phyloP scores from a whole-genome alignment of 1,284 basidiomycete species.

The Microbotryomycetes sp. region DNA sequence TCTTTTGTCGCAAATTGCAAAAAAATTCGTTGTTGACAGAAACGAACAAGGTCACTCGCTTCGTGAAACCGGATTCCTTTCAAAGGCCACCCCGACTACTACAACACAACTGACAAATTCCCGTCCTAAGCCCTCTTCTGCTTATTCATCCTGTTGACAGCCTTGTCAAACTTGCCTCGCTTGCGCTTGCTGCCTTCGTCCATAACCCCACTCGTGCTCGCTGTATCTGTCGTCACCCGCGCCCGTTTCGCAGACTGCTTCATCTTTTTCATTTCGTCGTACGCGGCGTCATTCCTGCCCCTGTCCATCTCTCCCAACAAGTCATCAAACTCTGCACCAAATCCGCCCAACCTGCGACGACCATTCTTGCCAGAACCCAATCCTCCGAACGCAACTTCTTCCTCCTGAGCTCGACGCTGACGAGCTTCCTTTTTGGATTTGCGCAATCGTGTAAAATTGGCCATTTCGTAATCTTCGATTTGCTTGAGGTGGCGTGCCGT shows the following conservation, averaged over 20 bases:
- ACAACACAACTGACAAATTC: too few species aligned
- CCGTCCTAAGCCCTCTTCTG: not conserved
- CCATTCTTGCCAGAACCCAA: constrained; percentile 32
- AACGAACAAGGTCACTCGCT: too few species aligned
- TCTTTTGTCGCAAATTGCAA: too few species aligned
- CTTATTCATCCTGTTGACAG: constrained; percentile 15
- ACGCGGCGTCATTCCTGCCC: constrained; percentile 20
- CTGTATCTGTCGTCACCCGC: not conserved
- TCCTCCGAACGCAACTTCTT: constrained; percentile 77
- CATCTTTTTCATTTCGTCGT: constrained; percentile 27
- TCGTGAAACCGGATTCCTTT: too few species aligned
- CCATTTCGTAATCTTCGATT: constrained; percentile 89
- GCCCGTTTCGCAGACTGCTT: constrained; percentile 10
- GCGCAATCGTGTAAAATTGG: constrained; percentile 85
- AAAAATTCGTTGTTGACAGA: too few species aligned
- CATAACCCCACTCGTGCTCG: constrained; percentile 9
- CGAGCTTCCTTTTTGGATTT: constrained; percentile 84
- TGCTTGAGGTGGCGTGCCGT: constrained; percentile 70
- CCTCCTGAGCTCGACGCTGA: constrained; percentile 76
- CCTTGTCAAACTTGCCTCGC: constrained; percentile 32
- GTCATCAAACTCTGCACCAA: constrained; percentile 41
- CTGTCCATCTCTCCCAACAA: constrained; percentile 37
- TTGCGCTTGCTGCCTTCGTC: constrained; percentile 13
- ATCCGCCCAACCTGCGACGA: constrained; percentile 42
- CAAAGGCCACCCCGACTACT: too few species aligned